Evolutionary conservation across 495 filamentous ascomycete genomes (phyloP).

Genomic region (Melanomma pulvis-pyrius): DNA sequence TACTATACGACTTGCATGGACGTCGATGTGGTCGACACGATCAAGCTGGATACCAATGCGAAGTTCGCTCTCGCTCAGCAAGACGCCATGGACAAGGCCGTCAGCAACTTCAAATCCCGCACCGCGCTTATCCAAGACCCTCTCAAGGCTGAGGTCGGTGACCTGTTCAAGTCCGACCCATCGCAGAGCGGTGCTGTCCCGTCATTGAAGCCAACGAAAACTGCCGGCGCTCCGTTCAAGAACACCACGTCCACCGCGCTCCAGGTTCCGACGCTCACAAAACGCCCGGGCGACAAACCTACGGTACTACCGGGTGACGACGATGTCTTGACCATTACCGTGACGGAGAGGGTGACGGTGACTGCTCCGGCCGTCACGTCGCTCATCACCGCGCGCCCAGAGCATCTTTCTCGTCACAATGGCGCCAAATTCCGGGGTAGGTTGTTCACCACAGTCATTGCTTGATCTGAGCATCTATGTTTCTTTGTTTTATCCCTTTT

Average conservation of each 20-base stretch:
- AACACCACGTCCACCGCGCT: neutral
- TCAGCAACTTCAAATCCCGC: slow-evolving; percentile 38
- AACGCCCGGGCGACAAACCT: neutral
- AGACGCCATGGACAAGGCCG: slow-evolving; percentile 39
- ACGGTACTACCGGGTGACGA: neutral
- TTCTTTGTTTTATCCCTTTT: neutral
- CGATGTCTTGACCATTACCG: slow-evolving; percentile 10
- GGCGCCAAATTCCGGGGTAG: slow-evolving; percentile 15
- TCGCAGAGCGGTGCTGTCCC: neutral
- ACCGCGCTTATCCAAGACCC: slow-evolving; percentile 35
- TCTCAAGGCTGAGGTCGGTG: slow-evolving; percentile 27
- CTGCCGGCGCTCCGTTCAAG: neutral
- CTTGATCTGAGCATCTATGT: neutral
- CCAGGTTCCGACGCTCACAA: slow-evolving; percentile 17
- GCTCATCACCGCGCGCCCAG: neutral
- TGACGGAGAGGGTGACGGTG: slow-evolving; percentile 22
- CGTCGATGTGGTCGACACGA: slow-evolving; percentile 58
- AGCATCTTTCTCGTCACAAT: slow-evolving; percentile 9
- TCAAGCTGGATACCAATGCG: slow-evolving; percentile 17
- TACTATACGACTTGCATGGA: slow-evolving; percentile 85
- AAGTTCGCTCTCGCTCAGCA: slow-evolving; percentile 39
- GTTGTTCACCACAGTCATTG: neutral
- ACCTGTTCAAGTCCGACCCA: slow-evolving; percentile 6
- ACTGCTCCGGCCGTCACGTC: slow-evolving; percentile 16
- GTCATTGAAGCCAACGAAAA: neutral